A percentile compares a stretch with the other conserved stretches of the same genome.
These are phyloP conservation scores for Diaporthe citri DNA, from an alignment of 2,329 filamentous ascomycete species.

Conservation along the genomic window DNA sequence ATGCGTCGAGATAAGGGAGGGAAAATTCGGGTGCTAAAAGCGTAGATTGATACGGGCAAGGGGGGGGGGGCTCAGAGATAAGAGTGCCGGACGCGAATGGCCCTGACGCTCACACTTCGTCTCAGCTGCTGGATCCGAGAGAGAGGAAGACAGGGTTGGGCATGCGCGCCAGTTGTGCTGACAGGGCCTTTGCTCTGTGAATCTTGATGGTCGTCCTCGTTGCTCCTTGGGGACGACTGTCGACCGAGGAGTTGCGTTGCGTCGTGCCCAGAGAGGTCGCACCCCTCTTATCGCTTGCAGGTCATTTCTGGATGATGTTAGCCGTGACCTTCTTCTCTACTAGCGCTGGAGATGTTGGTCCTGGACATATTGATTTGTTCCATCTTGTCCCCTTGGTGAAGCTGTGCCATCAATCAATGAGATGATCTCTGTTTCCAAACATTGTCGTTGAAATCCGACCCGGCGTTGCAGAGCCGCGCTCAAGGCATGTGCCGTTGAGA, in stretches of 20 bases:
- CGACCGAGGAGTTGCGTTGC: not conserved
- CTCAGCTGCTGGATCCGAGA: not conserved
- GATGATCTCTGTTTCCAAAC: not conserved
- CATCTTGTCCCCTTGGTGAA: not conserved
- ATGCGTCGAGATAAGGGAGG: slow-evolving; percentile 29
- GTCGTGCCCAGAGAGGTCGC: not conserved
- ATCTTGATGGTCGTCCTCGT: not conserved
- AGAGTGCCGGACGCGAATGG: slow-evolving; percentile 12
- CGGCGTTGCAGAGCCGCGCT: slow-evolving; percentile 30
- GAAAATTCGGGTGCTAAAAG: slow-evolving; percentile 25
- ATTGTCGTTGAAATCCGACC: slow-evolving; percentile 25
- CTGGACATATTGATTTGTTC: not conserved
- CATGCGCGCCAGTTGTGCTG: not conserved
- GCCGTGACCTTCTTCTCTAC: not conserved
- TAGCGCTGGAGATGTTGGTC: not conserved
- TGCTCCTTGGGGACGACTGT: not conserved
- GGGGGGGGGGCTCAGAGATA: slow-evolving; percentile 27
- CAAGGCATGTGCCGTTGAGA: slow-evolving; percentile 9
- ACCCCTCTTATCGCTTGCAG: not conserved
- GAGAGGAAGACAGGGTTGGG: slow-evolving; percentile 2
- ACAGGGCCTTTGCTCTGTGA: not conserved
- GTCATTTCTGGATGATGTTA: not conserved
- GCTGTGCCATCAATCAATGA: not conserved
- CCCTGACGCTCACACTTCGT: slow-evolving; percentile 1
- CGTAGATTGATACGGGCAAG: slow-evolving; percentile 23